Conservation (phyloP, 169 alveolate genomes). For the Plasmodium sp. region DNA sequence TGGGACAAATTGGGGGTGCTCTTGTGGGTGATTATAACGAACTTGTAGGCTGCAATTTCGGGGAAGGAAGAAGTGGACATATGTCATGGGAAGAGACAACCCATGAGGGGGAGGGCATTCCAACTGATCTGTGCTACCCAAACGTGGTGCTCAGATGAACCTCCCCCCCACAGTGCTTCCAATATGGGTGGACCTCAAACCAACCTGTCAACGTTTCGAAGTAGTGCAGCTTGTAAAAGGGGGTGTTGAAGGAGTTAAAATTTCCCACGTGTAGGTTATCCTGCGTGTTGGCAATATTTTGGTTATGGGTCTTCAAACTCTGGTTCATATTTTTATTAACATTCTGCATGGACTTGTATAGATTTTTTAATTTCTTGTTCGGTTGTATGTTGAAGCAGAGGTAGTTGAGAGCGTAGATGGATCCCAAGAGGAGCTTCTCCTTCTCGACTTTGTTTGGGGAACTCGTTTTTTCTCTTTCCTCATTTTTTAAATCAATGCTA, state of each 20-base stretch:
- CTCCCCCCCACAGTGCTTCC: background rate
- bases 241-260: conserved; percentile 57
- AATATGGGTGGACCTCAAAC: background rate
- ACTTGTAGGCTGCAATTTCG: conserved; percentile 45
- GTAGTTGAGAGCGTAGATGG: conserved; percentile 68
- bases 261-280: conserved; percentile 57
- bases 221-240: conserved; percentile 60
- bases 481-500: conserved; percentile 37
- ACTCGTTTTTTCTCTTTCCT: conserved; percentile 30
- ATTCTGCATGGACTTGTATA: conserved; percentile 23
- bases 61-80: background rate
- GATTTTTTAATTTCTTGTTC: conserved; percentile 57
- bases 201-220: conserved; percentile 66
- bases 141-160: background rate
- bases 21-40: conserved; percentile 57
- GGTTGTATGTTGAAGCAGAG: conserved; percentile 74
- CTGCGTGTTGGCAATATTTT: conserved; percentile 34
- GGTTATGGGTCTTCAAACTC: conserved; percentile 15
- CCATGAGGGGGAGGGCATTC: background rate
- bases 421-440: conserved; percentile 52
- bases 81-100: background rate
- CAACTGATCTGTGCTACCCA: background rate
- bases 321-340: conserved; percentile 17
- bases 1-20: conserved; percentile 41
- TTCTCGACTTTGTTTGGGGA: conserved; percentile 23